Base-by-base conservation (phyloP, 2,329 filamentous ascomycete genomes). In the Diaporthe ilicicola region DNA sequence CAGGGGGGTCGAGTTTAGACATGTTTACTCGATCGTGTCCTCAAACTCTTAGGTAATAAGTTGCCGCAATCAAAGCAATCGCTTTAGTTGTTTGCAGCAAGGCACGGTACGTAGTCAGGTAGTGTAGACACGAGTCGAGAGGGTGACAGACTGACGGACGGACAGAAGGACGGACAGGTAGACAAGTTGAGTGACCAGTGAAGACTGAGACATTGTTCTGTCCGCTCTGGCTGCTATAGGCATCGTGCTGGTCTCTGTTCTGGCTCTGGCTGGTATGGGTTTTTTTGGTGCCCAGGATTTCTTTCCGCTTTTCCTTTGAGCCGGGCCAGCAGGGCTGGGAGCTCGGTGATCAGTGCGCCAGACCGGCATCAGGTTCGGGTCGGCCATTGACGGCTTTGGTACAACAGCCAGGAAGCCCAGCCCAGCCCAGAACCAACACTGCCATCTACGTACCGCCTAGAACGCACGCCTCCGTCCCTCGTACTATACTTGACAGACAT, bases 11-110 rank as follows among this genome's bases (percentile, higher is more conserved):
- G 59, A 29, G 46, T 62, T 62, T 62, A 62, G 59, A 62, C 42
- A 19, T 48, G 42, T 62, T 62, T 62, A 62, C 59, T 62, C 59
- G 59, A 62, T 62, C 59, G 59, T 62, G 59, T 62, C 59, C 59
- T 62, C 59, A 62, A 62, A 62, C 59, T 62, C 59, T 62, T 62
- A 62, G 59, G 59, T 62, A 62, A 62, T 62, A 62, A 48, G 27
- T 34, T 62, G 59, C 42, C 59, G 59, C 59, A 62, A 62, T 62
- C 59, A 62, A 44, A 34, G 9, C 24, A 24, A 34, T 15, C 42
- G 59, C 59, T 48, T 39, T n/a, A 34, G 42, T 37, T 62, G 42
- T 48, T 48, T 62, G 59, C 39, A 62, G 42, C 42, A 48, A 13
- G 59, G 42, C 42, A 48, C 15, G 59, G 42, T 24, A 24, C 42